Base-by-base conservation (phyloP, 116 monocot species). In the Posidonia oceanica region DNA sequence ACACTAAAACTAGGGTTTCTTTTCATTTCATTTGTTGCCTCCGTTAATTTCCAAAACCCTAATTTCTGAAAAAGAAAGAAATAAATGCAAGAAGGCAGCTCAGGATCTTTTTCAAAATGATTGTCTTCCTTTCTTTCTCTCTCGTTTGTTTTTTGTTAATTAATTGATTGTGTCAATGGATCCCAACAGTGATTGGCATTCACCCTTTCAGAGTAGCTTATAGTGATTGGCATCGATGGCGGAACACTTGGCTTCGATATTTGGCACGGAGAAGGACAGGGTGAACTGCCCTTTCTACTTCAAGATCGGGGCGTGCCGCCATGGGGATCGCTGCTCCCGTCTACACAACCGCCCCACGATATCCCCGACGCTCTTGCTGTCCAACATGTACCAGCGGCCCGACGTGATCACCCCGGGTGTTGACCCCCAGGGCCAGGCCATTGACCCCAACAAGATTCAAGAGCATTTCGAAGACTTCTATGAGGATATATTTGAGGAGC, bases 281-380 rank as follows among this genome's bases (percentile, higher is more conserved):
- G 91, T 97, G 41, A 97, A 97, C 74, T 97, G 96, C 71, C 96
- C 96, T 3, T 97, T 97, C 67, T 97, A 97, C 78, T 97, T 97
- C 80, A 97, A 97, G 73, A 97, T 91, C 36, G 96, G 96, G 37
- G 96, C 96, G 5, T 97, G 91, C 57, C 88, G 91, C 0, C 96
- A 97, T 63, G 91, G 96, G 1, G 96, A 97, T 72, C 83, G 96
- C 12, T 91, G 96, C 60, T 97, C 96, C 15, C 83, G 89, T 7
- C 81, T 97, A 17, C 97, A 97, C 78, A 97, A 91, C 66, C 77
- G 82, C 3, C 92, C 96, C 20, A 85, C 89, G 4, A 87, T 91
- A 20, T 91, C 92, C 20, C 96, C 96, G 3, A 97, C 96, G 4
- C 82, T 97, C 12, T 83, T 97, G 23, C 82, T 97, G 14, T 97